Base-by-base conservation (phyloP, 192 early-diverging fungal genomes). In the Linnemannia elongata region DNA sequence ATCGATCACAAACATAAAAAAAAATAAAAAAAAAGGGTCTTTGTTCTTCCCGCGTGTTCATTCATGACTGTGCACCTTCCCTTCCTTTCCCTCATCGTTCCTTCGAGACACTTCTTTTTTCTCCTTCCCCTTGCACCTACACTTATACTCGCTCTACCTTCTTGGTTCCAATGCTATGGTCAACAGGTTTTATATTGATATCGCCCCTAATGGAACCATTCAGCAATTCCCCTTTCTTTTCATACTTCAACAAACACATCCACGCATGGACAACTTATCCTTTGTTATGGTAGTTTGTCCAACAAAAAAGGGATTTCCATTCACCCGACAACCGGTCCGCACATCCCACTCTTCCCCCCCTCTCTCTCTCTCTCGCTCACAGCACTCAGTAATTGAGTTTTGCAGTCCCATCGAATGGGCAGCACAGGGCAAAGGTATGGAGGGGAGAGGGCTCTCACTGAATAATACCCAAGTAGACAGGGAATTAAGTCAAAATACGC, bases 251-350 rank as follows among this genome's bases (percentile, higher is more conserved):
- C 1, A 9, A 9, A 44, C 12, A 13, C 44, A 44, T 44, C 12
- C 44, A 7, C 44, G 12, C 10, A 44, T 9, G 44, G 44, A 44
- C 44, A 44, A 2, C 9, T 45, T 6, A 6, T 6, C n/a, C 24
- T 45, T 15, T 13, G 12, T n/a, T n/a, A 45, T 45, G 10, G 7
- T 22, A 22, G 5, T 5, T 52, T 66, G 60, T 33, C 2, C 30
- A 66, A 66, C 13, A 33, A 15, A 66, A 15, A 66, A 30, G 60
- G 60, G 13, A 66, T 66, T 66, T 66, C 60, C 9, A 15, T 66
- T 66, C 60, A 66, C 60, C 60, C 60, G 60, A 66, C 60, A 33
- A 27, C 60, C 60, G 60, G 60, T 27, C 60, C 60, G 60, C 27
- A 15, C 30, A 27, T 33, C 27, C 27, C 60, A 49, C 7, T 8